Base-by-base conservation (phyloP, 2,329 filamentous ascomycete genomes). In the Penicillium sp. region DNA sequence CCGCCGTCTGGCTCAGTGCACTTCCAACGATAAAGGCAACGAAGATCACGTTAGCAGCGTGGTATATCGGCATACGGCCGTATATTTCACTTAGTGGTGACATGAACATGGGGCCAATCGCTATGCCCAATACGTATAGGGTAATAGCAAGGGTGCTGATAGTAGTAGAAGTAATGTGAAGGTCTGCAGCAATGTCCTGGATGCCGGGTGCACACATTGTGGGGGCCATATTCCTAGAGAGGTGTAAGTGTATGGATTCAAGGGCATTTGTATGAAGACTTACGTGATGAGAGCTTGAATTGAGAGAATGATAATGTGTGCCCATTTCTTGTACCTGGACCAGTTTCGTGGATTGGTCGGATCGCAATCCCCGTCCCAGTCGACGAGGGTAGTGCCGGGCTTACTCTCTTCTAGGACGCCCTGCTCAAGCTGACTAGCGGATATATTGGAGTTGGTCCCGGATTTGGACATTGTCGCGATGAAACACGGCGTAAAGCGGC, bases 131-230 rank as follows among this genome's bases (percentile, higher is more conserved):
- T 5, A 78, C 69, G 56, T 77, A 78, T 29, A 91, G 82, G 1
- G 85, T 86, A 56, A 88, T 79, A 68, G 85, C 74, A 67, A 87
- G 79, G 0, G 81, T 81, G 9, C 76, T 78, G 3, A 87, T 67
- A 54, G 81, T 73, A 6, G 77, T 68, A 63, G 76, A 80, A 7
- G 76, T 78, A 2, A 79, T 80, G 44, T 79, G 44, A 58, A 89
- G 87, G 3, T 86, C 83, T 7, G 69, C 53, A 71, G 85, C 81
- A 7, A 88, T 75, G 23, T 83, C 73, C 0, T 80, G 79, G 1
- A 85, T 81, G 3, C 82, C 85, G 0, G 86, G 86, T 0, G 86
- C 85, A 60, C 87, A 85, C 67, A 86, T 85, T 6, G 84, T 84
- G 2, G 85, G 83, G 1, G 82, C 85, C 3, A 88, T 75, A 0